Conservation (phyloP, 352 stramenopile species). For the Peronospora destructor region DNA sequence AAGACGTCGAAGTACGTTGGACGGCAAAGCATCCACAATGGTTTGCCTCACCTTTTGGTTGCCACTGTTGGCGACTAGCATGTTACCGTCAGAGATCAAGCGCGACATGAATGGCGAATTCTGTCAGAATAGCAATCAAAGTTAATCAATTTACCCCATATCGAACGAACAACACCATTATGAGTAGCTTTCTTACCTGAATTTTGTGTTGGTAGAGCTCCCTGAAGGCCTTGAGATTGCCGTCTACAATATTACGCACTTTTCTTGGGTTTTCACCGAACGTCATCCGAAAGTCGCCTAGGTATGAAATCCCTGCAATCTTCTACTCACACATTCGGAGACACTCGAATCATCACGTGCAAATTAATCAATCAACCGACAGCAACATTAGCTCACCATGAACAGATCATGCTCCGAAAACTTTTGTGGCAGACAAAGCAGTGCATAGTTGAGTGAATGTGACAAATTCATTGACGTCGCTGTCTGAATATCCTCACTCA, state of each 20-base stretch:
- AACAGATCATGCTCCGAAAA: constrained; percentile 80
- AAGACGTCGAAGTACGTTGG: constrained; percentile 39
- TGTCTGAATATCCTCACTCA: constrained; percentile 38
- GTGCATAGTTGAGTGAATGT: constrained; percentile 68
- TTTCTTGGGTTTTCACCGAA: constrained; percentile 89
- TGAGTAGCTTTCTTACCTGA: constrained; percentile 31
- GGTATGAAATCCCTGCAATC: constrained; percentile 86
- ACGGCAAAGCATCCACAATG: constrained; percentile 48
- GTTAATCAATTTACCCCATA: constrained; percentile 3
- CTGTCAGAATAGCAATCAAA: constrained; percentile 18
- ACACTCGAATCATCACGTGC: neutral
- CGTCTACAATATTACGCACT: constrained; percentile 87
- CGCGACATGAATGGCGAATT: constrained; percentile 56
- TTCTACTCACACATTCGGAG: constrained; percentile 32
- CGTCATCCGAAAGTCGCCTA: constrained; percentile 86
- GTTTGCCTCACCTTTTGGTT: constrained; percentile 30
- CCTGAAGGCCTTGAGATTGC: constrained; percentile 69
- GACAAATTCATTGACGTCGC: constrained; percentile 56
- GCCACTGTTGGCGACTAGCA: constrained; percentile 46
- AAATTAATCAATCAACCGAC: neutral
- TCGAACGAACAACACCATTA: neutral
- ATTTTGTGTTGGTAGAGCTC: constrained; percentile 73
- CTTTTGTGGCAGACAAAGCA: constrained; percentile 69
- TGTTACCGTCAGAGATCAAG: constrained; percentile 35
- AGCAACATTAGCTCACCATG: constrained; percentile 43